Evolutionary conservation across 306 rosid genomes (phyloP).

Genomic region (Rosa rugosa): DNA sequence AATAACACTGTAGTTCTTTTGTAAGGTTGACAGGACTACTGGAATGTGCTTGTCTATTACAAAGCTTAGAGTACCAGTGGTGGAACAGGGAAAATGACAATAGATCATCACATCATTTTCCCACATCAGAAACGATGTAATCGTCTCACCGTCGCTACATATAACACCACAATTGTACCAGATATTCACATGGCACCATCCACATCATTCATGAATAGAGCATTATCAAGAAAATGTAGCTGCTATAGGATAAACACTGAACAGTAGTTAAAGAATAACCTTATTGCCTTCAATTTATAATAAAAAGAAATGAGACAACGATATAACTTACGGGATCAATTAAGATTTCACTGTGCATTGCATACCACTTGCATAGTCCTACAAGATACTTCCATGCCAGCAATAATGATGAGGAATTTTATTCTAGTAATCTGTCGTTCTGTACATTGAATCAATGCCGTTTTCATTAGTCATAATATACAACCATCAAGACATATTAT

Average conservation of each 20-base stretch:
- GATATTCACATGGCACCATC: conserved; percentile 38
- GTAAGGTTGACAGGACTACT: not conserved
- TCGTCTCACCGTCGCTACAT: conserved; percentile 25
- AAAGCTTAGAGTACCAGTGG: not conserved
- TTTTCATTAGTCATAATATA: conserved; percentile 2
- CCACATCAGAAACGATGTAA: not conserved
- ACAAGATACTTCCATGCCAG: conserved; percentile 9
- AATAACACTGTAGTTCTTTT: not conserved
- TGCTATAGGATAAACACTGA: not conserved
- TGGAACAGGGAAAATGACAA: not conserved
- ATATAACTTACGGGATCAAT: not conserved
- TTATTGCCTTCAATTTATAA: not conserved
- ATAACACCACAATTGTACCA: conserved; percentile 27
- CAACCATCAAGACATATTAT: not conserved
- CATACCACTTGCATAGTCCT: not conserved
- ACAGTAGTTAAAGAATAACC: not conserved
- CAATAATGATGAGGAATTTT: not conserved
- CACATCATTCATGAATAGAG: conserved; percentile 29
- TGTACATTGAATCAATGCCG: not conserved
- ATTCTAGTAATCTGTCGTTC: not conserved
- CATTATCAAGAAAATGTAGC: conserved; percentile 2
- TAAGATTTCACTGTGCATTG: not conserved
- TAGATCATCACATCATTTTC: conserved; percentile 25
- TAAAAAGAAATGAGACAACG: not conserved
- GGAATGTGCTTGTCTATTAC: not conserved